phyloP scores from a whole-genome alignment of 116 monocot species.

The Posidonia oceanica region DNA sequence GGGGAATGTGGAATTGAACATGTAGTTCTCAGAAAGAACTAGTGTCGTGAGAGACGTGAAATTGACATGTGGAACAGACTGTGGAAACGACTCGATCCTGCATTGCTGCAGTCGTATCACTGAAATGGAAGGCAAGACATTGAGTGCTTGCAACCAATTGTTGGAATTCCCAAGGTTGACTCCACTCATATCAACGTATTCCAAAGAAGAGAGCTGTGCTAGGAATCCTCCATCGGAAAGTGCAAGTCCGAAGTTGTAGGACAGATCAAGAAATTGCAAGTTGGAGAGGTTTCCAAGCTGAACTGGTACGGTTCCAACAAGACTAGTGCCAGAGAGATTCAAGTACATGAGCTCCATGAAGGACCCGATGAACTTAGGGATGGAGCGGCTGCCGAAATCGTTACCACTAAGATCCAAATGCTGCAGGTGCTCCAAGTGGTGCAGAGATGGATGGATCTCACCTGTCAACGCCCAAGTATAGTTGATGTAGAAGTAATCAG shows the following conservation, averaged over 20 bases:
- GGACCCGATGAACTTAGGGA: constrained; percentile 16
- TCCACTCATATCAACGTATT: constrained; percentile 4
- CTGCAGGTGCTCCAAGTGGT: constrained; percentile 1
- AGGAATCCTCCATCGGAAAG: constrained; percentile 5
- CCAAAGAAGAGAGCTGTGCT: constrained; percentile 5
- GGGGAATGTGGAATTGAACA: constrained; percentile 7
- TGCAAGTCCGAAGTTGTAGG: not conserved
- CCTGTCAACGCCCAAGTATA: too few species aligned
- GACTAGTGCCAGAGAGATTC: constrained; percentile 13
- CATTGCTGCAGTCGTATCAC: constrained; percentile 5
- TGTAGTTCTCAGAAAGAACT: constrained; percentile 10
- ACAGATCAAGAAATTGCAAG: constrained; percentile 13
- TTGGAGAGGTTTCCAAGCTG: constrained; percentile 13
- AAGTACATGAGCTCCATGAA: constrained; percentile 12
- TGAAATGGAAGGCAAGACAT: constrained; percentile 6
- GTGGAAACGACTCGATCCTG: not conserved
- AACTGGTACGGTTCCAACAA: constrained; percentile 8
- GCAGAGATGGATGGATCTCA: constrained; percentile 3
- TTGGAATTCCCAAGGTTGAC: not conserved
- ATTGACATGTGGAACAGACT: constrained; percentile 1
- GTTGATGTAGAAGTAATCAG: too few species aligned
- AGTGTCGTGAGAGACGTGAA: constrained; percentile 11
- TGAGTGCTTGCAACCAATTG: constrained; percentile 11
- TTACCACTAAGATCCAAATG: constrained; percentile 17
- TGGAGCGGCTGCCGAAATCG: constrained; percentile 1